Percentiles rank a stretch among this genome's conserved stretches.
These are phyloP conservation scores for Deuterostichococcus epilithicus DNA, from an alignment of 139 green algal genomes.

Conservation along the genomic window DNA sequence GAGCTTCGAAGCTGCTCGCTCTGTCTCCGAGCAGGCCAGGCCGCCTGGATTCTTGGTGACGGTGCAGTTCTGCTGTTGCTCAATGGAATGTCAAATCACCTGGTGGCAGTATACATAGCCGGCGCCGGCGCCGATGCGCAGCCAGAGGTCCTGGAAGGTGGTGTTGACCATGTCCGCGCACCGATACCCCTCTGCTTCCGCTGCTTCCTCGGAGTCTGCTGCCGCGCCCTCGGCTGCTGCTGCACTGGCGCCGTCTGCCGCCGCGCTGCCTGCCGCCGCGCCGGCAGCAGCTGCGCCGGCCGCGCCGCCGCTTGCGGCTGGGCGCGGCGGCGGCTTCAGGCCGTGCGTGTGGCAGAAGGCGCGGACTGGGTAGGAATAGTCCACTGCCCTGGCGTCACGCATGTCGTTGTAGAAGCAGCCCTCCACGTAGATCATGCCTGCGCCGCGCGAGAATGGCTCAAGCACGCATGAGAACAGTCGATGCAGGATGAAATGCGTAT, in stretches of 20 bases:
- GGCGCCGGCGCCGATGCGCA: constrained; percentile 35
- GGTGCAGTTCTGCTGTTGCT: too few relatives aligned
- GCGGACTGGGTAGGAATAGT: constrained; percentile 27
- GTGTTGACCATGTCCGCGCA: constrained; percentile 30
- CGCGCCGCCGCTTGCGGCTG: too few relatives aligned
- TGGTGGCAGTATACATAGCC: constrained; percentile 59
- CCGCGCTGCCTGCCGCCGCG: not conserved
- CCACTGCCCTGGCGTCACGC: constrained; percentile 8
- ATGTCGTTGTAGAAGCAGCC: constrained; percentile 52
- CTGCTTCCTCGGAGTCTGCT: not conserved
- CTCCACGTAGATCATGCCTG: not conserved
- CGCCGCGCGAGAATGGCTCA: too few relatives aligned
- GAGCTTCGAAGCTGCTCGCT: too few relatives aligned
- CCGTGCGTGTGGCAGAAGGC: constrained; percentile 6
- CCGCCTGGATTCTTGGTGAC: too few relatives aligned
- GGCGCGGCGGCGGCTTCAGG: constrained; percentile 13
- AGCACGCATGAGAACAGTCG: too few relatives aligned
- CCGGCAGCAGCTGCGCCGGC: not conserved
- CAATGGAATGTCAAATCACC: not conserved
- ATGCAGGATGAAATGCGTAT: too few relatives aligned
- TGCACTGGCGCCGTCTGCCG: not conserved
- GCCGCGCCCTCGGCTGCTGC: not conserved
- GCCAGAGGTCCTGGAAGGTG: constrained; percentile 23
- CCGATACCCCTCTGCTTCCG: not conserved
- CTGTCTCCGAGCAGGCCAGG: too few relatives aligned